A percentile compares a stretch with the other conserved stretches of the same genome.
These are phyloP conservation scores for Athelia sp. DNA, from an alignment of 1,284 basidiomycete genomes.

Conservation along the genomic window DNA sequence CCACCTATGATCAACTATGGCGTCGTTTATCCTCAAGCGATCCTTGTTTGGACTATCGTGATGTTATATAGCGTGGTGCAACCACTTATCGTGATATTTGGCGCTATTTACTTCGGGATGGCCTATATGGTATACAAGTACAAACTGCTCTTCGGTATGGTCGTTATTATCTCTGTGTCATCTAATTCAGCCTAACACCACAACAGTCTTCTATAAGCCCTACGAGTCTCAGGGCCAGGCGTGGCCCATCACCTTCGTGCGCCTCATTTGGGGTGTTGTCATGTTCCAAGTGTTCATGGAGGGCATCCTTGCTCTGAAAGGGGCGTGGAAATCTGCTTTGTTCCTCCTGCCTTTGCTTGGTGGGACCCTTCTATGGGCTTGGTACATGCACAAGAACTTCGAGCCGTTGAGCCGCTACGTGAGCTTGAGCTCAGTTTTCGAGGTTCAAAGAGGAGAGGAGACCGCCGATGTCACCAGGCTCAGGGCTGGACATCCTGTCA, in stretches of 20 bases:
- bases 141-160: constrained; percentile 88
- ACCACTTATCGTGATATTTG: constrained; percentile 91
- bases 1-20: constrained; percentile 97
- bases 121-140: constrained; percentile 97
- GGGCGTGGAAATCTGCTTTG: constrained; percentile 73
- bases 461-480: constrained; percentile 71
- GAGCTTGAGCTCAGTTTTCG: constrained; percentile 79
- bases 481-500: constrained; percentile 76
- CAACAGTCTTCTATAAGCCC: constrained; percentile 84
- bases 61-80: constrained; percentile 94
- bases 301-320: constrained; percentile 84
- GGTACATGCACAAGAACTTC: constrained; percentile 69
- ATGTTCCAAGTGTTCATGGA: constrained; percentile 92
- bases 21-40: constrained; percentile 88
- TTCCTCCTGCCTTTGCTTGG: constrained; percentile 76
- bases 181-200: background rate
- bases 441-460: constrained; percentile 83
- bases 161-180: constrained; percentile 7
- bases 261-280: constrained; percentile 84
- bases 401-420: constrained; percentile 80
- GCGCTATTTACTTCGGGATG: constrained; percentile 91
- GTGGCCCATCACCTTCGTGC: constrained; percentile 88
- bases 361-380: constrained; percentile 78
- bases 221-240: constrained; percentile 92
- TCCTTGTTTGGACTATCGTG: constrained; percentile 93